A percentile compares a stretch with the other conserved stretches of the same genome.
phyloP scores from a whole-genome alignment of 306 rosid genomes.

The Hippophae tibetana region DNA sequence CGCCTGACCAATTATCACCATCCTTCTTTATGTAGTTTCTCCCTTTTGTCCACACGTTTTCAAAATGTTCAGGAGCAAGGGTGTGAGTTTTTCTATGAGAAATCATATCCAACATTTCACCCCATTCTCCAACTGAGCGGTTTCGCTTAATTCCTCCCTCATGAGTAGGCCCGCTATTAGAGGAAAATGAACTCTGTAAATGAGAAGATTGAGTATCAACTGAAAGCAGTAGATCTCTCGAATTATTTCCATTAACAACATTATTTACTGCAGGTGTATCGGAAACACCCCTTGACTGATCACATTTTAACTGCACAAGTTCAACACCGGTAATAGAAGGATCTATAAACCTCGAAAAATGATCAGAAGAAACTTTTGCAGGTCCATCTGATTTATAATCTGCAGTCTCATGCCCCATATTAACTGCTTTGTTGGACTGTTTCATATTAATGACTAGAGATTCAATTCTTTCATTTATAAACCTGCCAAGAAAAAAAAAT shows the following conservation, averaged over 20 bases:
- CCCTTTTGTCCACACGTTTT: slow-evolving; percentile 90
- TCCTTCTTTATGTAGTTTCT: slow-evolving; percentile 58
- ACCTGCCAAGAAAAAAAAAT: slow-evolving; percentile 46
- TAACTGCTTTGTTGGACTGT: slow-evolving; percentile 45
- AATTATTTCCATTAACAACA: slow-evolving; percentile 27
- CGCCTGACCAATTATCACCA: slow-evolving; percentile 38
- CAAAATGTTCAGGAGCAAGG: slow-evolving; percentile 94
- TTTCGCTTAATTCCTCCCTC: slow-evolving; percentile 39
- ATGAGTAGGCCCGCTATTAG: slow-evolving; percentile 34
- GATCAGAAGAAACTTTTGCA: slow-evolving; percentile 41
- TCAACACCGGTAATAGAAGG: slow-evolving; percentile 89
- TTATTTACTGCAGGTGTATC: slow-evolving; percentile 23
- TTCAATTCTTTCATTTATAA: slow-evolving; percentile 90
- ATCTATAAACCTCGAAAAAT: slow-evolving; percentile 52
- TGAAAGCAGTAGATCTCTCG: slow-evolving; percentile 77
- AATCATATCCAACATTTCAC: slow-evolving; percentile 71
- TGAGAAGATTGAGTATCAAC: slow-evolving; percentile 66
- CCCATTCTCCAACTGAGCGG: slow-evolving; percentile 81
- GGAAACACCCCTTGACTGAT: slow-evolving; percentile 34
- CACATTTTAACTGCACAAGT: slow-evolving; percentile 67
- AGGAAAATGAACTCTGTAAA: slow-evolving; percentile 52
- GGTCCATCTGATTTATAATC: slow-evolving; percentile 44
- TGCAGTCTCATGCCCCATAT: slow-evolving; percentile 30
- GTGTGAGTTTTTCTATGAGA: slow-evolving; percentile 82
- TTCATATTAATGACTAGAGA: slow-evolving; percentile 53